Evolutionary conservation across 208 protist species (phyloP).

Genomic region (Porcisia deanei): DNA sequence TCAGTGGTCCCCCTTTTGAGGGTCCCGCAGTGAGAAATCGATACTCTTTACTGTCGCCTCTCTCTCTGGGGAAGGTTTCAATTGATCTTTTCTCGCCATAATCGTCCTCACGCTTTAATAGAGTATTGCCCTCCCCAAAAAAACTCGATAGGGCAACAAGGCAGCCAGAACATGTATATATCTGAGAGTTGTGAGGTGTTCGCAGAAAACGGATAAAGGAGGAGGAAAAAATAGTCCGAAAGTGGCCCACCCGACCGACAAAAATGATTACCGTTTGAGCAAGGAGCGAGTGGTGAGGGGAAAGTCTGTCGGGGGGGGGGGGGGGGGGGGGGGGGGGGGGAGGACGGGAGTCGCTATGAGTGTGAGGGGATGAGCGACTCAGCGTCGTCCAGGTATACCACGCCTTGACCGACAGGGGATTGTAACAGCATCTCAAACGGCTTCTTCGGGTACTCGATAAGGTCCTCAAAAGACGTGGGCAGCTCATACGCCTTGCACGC

Average conservation of each 20-base stretch:
- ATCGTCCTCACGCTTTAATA: too few relatives aligned
- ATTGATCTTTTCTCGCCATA: too few relatives aligned
- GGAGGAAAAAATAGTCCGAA: too few relatives aligned
- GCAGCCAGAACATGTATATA: too few relatives aligned
- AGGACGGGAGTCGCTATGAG: neutral
- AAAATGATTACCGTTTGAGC: neutral
- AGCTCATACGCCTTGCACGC: constrained; percentile 39
- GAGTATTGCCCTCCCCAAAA: too few relatives aligned
- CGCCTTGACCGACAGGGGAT: constrained; percentile 75
- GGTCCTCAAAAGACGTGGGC: constrained; percentile 35
- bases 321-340: neutral
- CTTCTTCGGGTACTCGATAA: constrained; percentile 85
- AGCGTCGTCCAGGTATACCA: constrained; percentile 46
- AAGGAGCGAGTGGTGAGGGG: neutral
- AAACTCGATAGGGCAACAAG: too few relatives aligned
- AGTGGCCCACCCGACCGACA: neutral
- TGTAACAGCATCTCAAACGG: constrained; percentile 86
- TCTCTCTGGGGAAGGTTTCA: too few relatives aligned
- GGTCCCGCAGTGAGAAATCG: too few relatives aligned
- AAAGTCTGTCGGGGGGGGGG: neutral
- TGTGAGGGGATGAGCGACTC: constrained; percentile 51
- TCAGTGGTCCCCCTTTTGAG: too few relatives aligned
- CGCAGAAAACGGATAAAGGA: too few relatives aligned
- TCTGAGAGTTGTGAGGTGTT: too few relatives aligned
- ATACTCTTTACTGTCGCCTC: too few relatives aligned